Conservation (phyloP, 192 early-diverging fungal species). For the Backusella parvicylindrica region DNA sequence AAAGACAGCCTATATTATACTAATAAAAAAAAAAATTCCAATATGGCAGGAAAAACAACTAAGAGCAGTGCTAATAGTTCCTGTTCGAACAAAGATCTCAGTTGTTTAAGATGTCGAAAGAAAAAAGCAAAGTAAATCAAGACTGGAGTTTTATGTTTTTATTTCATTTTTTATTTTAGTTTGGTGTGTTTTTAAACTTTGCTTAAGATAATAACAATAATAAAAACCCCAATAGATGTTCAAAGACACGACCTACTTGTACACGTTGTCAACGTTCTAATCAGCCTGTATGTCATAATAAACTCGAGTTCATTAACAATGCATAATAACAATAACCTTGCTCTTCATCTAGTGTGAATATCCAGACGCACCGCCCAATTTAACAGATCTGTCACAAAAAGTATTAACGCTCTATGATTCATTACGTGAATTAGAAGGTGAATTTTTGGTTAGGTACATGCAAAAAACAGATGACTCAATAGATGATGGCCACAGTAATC, state of each 20-base stretch:
- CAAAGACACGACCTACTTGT: conserved; percentile 34
- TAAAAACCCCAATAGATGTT: conserved; percentile 23
- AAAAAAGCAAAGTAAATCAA: conserved; percentile 37
- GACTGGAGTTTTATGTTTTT: not conserved
- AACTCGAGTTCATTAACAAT: not conserved
- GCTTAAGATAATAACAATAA: not conserved
- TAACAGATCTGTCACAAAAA: conserved; percentile 31
- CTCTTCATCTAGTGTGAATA: conserved; percentile 30
- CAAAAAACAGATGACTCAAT: conserved; percentile 14
- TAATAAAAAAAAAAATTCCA: not conserved
- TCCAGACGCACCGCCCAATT: conserved; percentile 34
- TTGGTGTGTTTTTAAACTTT: not conserved
- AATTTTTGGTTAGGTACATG: conserved; percentile 29
- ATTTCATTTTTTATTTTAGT: conserved; percentile 1
- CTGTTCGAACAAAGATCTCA: conserved; percentile 24
- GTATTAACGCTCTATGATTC: conserved; percentile 32
- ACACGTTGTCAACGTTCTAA: conserved; percentile 32
- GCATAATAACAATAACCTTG: not conserved
- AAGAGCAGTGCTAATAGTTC: not conserved
- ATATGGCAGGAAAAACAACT: not conserved
- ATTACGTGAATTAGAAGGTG: conserved; percentile 27
- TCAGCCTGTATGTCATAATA: conserved; percentile 17
- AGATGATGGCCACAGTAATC: not conserved
- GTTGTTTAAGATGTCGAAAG: conserved; percentile 35
- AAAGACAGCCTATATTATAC: not conserved